A percentile compares a stretch with the other conserved stretches of the same genome.
These are phyloP conservation scores for Beauveria scarabaeidicola DNA, from an alignment of 2,329 filamentous ascomycete species.

Conservation along the genomic window DNA sequence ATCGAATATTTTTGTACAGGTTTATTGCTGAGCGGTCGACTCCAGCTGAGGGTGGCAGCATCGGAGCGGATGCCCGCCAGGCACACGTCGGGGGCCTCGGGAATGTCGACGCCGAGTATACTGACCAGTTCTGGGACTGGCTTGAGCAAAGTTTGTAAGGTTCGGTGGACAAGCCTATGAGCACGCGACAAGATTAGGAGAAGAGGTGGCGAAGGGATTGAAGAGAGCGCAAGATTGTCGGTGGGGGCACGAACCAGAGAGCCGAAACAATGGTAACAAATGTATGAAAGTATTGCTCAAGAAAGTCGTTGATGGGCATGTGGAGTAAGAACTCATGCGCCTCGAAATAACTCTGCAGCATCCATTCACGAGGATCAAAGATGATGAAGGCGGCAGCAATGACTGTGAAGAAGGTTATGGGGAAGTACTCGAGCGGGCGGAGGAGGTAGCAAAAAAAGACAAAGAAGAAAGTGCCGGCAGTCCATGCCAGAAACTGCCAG, in stretches of 20 bases:
- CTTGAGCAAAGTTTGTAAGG: constrained; percentile 81
- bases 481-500: constrained; percentile 34
- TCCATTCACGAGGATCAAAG: constrained; percentile 7
- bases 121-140: constrained; percentile 85
- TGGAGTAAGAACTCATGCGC: constrained; percentile 15
- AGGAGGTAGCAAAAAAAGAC: constrained; percentile 30
- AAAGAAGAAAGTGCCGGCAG: constrained; percentile 27
- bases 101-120: constrained; percentile 89
- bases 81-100: constrained; percentile 79
- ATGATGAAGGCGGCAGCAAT: constrained; percentile 20
- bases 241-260: constrained; percentile 16
- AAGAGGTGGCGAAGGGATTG: constrained; percentile 28
- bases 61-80: constrained; percentile 82
- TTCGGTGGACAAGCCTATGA: constrained; percentile 70
- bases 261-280: constrained; percentile 15
- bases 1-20: constrained; percentile 82
- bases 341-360: constrained; percentile 9
- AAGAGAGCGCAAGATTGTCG: constrained; percentile 31
- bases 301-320: constrained; percentile 16
- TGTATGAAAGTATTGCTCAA: constrained; percentile 5
- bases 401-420: constrained; percentile 6
- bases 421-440: constrained; percentile 19
- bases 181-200: neutral
- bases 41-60: constrained; percentile 87
- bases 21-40: constrained; percentile 55